These are phyloP conservation scores for Tripterygium wilfordii DNA, from an alignment of 177 flowering plant genomes.

Conservation along the genomic window DNA sequence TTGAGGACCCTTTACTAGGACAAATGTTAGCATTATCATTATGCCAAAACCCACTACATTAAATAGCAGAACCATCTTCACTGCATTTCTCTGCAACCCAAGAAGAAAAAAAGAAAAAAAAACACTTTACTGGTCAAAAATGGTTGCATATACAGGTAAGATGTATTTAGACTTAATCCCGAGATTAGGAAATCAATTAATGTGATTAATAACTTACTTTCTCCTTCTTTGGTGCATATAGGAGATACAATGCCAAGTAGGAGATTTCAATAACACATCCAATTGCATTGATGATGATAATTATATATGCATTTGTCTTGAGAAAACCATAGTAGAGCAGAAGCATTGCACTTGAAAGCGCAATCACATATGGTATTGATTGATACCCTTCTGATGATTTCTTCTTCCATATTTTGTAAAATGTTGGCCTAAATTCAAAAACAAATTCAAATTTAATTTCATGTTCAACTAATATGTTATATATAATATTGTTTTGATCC, in stretches of 20 bases:
- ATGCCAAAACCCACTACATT: conserved; percentile 31
- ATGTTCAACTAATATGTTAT: neutral
- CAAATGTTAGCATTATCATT: conserved; percentile 25
- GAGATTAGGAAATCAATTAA: neutral
- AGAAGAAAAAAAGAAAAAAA: too few relatives aligned
- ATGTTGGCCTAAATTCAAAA: conserved; percentile 44
- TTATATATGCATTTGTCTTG: conserved; percentile 26
- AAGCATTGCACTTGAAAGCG: conserved; percentile 57
- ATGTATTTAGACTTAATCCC: too few relatives aligned
- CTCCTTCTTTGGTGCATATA: conserved; percentile 37
- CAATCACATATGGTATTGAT: conserved; percentile 48
- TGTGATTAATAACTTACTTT: conserved; percentile 24
- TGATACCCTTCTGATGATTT: conserved; percentile 59
- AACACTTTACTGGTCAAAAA: neutral
- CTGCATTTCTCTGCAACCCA: conserved; percentile 32
- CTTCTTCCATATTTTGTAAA: conserved; percentile 42
- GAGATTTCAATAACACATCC: conserved; percentile 37
- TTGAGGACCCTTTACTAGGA: conserved; percentile 21
- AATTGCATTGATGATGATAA: conserved; percentile 51
- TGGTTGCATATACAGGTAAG: neutral
- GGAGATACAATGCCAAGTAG: conserved; percentile 34
- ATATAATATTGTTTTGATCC: neutral
- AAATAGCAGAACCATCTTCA: conserved; percentile 31
- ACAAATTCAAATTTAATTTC: neutral
- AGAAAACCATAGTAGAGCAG: conserved; percentile 57